phyloP scores from a whole-genome alignment of 352 stramenopile genomes.

The Phytophthora multivora region DNA sequence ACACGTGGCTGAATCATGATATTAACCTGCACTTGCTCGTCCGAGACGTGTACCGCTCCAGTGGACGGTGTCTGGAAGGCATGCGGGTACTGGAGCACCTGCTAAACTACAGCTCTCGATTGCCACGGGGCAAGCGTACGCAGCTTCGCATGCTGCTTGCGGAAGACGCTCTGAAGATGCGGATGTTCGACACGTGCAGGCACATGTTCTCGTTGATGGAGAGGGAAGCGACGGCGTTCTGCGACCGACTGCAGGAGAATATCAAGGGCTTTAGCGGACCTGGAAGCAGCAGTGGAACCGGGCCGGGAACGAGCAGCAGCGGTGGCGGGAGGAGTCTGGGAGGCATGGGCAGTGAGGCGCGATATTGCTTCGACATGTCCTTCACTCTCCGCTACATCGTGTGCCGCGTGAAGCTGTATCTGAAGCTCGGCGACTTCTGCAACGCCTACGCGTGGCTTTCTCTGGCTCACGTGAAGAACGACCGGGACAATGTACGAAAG shows the following conservation, averaged over 20 bases:
- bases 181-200: conserved; percentile 74
- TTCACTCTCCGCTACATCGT: conserved; percentile 74
- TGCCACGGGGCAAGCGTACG: conserved; percentile 81
- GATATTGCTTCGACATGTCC: conserved; percentile 86
- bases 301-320: conserved; percentile 47
- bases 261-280: conserved; percentile 59
- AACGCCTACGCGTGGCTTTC: conserved; percentile 77
- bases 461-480: conserved; percentile 75
- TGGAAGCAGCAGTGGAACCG: conserved; percentile 51
- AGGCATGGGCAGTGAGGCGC: conserved; percentile 76
- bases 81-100: conserved; percentile 82
- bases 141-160: conserved; percentile 79
- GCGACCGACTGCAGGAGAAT: conserved; percentile 71
- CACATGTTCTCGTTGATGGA: conserved; percentile 80
- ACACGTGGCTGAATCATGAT: conserved; percentile 83
- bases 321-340: conserved; percentile 64
- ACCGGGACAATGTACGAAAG: conserved; percentile 70
- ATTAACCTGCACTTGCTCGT: conserved; percentile 85
- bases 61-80: conserved; percentile 76
- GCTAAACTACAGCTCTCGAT: conserved; percentile 68
- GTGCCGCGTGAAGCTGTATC: conserved; percentile 66
- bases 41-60: conserved; percentile 79
- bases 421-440: conserved; percentile 55
- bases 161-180: conserved; percentile 77
- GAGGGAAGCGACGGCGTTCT: conserved; percentile 76